Conservation (phyloP, 2,329 filamentous ascomycete genomes). For the Proliferodiscus dingleyae region DNA sequence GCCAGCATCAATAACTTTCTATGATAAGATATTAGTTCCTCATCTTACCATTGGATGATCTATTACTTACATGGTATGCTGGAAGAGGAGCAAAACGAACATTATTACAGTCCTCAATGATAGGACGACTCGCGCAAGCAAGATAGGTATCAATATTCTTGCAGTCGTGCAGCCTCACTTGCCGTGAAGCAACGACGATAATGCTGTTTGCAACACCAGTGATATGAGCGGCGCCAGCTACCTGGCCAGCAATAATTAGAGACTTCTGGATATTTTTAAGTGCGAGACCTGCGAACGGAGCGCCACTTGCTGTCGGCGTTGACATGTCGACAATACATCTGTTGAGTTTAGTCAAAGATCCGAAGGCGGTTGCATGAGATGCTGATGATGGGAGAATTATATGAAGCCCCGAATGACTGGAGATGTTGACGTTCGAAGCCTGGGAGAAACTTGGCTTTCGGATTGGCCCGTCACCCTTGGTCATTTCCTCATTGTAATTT, state of each 20-base stretch:
- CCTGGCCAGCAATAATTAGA: constrained; percentile 72
- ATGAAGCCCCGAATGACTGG: constrained; percentile 62
- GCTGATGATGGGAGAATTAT: constrained; percentile 73
- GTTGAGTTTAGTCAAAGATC: constrained; percentile 63
- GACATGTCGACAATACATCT: constrained; percentile 79
- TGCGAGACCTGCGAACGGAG: constrained; percentile 65
- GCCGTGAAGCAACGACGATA: constrained; percentile 75
- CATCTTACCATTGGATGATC: background rate
- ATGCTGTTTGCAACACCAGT: constrained; percentile 69
- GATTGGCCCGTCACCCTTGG: constrained; percentile 37
- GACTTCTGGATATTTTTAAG: constrained; percentile 66
- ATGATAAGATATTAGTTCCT: constrained; percentile 8
- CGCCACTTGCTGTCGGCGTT: constrained; percentile 52
- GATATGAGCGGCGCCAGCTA: constrained; percentile 77
- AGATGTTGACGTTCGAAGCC: constrained; percentile 57
- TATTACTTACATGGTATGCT: constrained; percentile 56
- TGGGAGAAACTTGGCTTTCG: constrained; percentile 61
- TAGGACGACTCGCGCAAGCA: constrained; percentile 75
- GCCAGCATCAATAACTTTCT: constrained; percentile 25
- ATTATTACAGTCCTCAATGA: constrained; percentile 81
- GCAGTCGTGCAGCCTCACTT: constrained; percentile 90
- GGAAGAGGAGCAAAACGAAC: constrained; percentile 79
- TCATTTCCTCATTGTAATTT: constrained; percentile 56
- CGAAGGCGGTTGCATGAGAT: constrained; percentile 66
- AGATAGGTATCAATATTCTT: constrained; percentile 78